A percentile compares a stretch with the other conserved stretches of the same genome.
Conservation (phyloP, 2,329 filamentous ascomycete genomes). For the Ascochyta fabae region DNA sequence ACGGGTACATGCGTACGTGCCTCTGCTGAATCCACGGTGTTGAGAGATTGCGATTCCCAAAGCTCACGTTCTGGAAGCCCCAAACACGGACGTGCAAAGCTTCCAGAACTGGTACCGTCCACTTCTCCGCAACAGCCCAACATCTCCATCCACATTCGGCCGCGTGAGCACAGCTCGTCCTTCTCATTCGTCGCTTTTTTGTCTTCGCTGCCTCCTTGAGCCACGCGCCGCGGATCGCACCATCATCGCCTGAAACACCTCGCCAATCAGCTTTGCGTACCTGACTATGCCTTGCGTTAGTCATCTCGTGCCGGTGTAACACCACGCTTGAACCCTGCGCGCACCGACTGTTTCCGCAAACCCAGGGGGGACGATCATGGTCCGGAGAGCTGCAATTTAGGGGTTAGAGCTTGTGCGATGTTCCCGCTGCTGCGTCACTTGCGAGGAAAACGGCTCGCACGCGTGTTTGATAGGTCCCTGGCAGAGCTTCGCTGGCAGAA, state of each 20-base stretch:
- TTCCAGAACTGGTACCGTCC: slow-evolving; percentile 9
- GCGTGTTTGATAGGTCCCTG: slow-evolving; percentile 21
- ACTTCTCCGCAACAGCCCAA: slow-evolving; percentile 2
- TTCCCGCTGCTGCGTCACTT: slow-evolving; percentile 32
- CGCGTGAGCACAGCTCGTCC: background rate
- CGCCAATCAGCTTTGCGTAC: slow-evolving; percentile 43
- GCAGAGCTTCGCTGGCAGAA: slow-evolving; percentile 25
- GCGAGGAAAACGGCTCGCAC: slow-evolving; percentile 25
- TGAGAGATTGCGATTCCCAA: background rate
- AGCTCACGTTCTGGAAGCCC: slow-evolving; percentile 5
- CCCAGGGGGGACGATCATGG: slow-evolving; percentile 3
- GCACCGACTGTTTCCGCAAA: slow-evolving; percentile 6
- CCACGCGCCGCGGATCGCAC: slow-evolving; percentile 30
- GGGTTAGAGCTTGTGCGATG: slow-evolving; percentile 5
- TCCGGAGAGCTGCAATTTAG: background rate
- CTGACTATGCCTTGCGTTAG: slow-evolving; percentile 29
- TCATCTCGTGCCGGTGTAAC: slow-evolving; percentile 16
- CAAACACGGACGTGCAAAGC: background rate
- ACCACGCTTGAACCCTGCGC: slow-evolving; percentile 24
- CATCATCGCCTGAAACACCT: slow-evolving; percentile 36
- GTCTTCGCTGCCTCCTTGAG: slow-evolving; percentile 22
- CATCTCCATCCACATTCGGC: slow-evolving; percentile 7
- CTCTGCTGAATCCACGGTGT: background rate
- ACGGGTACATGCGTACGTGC: background rate
- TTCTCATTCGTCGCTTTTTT: slow-evolving; percentile 2